Evolutionary conservation across 106 monocot genomes (phyloP).

Genomic region (Platanthera zijinensis): DNA sequence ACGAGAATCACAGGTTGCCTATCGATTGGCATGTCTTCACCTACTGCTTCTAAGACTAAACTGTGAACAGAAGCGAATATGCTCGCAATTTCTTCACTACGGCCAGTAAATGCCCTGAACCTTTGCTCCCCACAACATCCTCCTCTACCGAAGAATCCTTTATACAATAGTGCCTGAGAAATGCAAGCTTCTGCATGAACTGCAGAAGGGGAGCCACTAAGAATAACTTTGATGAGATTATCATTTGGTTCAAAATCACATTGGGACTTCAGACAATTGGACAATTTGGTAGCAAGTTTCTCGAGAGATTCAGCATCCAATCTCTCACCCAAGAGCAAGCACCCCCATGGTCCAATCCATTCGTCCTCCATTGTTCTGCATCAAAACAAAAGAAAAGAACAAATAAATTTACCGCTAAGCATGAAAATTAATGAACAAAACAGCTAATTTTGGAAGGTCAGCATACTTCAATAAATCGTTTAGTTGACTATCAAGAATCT

Average conservation of each 20-base stretch:
- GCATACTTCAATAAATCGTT: conserved; percentile 52
- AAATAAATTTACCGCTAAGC: neutral
- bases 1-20: conserved; percentile 73
- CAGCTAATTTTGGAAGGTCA: neutral
- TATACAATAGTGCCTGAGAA: conserved; percentile 52
- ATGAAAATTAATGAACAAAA: neutral
- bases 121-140: conserved; percentile 53
- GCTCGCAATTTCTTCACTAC: conserved; percentile 12
- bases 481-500: conserved; percentile 47
- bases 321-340: conserved; percentile 60
- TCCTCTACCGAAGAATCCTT: conserved; percentile 65
- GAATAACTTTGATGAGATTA: conserved; percentile 36
- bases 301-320: conserved; percentile 25
- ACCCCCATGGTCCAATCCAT: conserved; percentile 92
- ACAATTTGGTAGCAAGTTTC: conserved; percentile 19
- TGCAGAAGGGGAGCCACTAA: conserved; percentile 44
- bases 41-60: conserved; percentile 28
- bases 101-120: conserved; percentile 36
- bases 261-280: conserved; percentile 27
- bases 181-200: conserved; percentile 52
- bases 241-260: conserved; percentile 34
- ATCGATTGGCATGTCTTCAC: conserved; percentile 11
- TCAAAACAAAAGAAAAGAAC: conserved; percentile 7
- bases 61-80: conserved; percentile 12
- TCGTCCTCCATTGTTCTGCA: conserved; percentile 67